These are phyloP conservation scores for Sicyos edulis DNA, from an alignment of 306 rosid species.

Conservation along the genomic window DNA sequence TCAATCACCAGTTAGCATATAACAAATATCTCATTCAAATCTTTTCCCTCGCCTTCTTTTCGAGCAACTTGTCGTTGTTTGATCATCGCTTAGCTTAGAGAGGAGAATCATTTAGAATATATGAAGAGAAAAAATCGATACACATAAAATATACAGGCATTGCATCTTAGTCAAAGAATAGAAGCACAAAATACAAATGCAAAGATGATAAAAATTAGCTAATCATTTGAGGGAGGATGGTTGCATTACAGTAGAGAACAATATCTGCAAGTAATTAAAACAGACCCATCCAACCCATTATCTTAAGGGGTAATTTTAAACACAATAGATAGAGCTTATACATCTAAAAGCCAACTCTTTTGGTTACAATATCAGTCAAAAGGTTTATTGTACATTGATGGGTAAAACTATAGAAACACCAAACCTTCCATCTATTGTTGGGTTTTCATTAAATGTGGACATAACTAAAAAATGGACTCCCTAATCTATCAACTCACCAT, in stretches of 20 bases:
- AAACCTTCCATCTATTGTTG: conserved; percentile 55
- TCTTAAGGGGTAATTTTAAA: conserved; percentile 3
- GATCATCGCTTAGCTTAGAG: background rate
- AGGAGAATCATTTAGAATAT: background rate
- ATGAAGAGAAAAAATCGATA: background rate
- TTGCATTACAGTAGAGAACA: conserved; percentile 14
- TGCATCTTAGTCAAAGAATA: background rate
- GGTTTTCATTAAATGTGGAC: conserved; percentile 47
- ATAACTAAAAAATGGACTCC: conserved; percentile 68
- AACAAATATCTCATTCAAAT: too few species aligned
- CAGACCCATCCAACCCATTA: conserved; percentile 19
- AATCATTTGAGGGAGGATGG: conserved; percentile 18
- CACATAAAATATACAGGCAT: background rate
- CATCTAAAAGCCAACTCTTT: conserved; percentile 25
- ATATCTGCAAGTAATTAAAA: conserved; percentile 13
- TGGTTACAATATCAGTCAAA: conserved; percentile 19
- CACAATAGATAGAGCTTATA: conserved; percentile 18
- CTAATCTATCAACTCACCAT: conserved; percentile 76
- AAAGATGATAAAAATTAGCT: background rate
- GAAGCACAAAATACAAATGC: background rate
- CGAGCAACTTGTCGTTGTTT: too few species aligned
- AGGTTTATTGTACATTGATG: conserved; percentile 41
- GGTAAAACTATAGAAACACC: conserved; percentile 55
- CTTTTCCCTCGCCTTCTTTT: too few species aligned
- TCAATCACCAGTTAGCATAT: too few species aligned